A percentile compares a stretch with the other conserved stretches of the same genome.
Conservation (phyloP, 345 rosid genomes). For the Iberis pinnata region DNA sequence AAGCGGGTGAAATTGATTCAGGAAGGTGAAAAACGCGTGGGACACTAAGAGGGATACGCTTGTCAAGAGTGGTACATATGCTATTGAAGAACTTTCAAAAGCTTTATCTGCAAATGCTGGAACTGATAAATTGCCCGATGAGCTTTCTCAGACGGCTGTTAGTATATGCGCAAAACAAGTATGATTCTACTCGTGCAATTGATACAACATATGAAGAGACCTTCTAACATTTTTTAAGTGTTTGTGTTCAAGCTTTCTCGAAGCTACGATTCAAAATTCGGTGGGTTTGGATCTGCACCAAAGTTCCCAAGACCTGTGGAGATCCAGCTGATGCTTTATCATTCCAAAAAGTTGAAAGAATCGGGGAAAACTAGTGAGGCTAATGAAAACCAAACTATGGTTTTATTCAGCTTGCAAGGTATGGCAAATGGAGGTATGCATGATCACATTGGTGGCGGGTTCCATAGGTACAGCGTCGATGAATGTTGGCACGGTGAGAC, state of each 20-base stretch:
- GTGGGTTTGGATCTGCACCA: slow-evolving; percentile 94
- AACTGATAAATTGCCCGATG: slow-evolving; percentile 56
- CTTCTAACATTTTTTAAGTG: slow-evolving; percentile 13
- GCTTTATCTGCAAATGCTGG: slow-evolving; percentile 64
- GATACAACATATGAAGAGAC: background rate
- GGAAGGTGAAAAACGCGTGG: slow-evolving; percentile 89
- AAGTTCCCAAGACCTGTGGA: slow-evolving; percentile 98
- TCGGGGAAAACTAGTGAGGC: slow-evolving; percentile 45
- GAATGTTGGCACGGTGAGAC: slow-evolving; percentile 99
- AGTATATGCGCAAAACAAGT: slow-evolving; percentile 80
- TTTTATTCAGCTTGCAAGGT: slow-evolving; percentile 68
- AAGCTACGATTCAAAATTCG: slow-evolving; percentile 59
- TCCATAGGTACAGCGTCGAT: too few species aligned
- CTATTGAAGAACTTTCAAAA: slow-evolving; percentile 79
- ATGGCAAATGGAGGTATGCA: slow-evolving; percentile 96
- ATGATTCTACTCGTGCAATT: slow-evolving; percentile 14
- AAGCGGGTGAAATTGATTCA: slow-evolving; percentile 34
- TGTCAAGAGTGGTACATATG: slow-evolving; percentile 67
- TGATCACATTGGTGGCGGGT: slow-evolving; percentile 94
- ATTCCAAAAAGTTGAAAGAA: slow-evolving; percentile 59
- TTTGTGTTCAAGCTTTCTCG: slow-evolving; percentile 55
- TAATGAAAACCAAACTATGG: slow-evolving; percentile 43
- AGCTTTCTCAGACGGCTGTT: slow-evolving; percentile 44
- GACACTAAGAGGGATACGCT: slow-evolving; percentile 60
- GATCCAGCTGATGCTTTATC: slow-evolving; percentile 80